Evolutionary conservation across 495 filamentous ascomycete genomes (phyloP).

Genomic region (Coniosporium apollinis): DNA sequence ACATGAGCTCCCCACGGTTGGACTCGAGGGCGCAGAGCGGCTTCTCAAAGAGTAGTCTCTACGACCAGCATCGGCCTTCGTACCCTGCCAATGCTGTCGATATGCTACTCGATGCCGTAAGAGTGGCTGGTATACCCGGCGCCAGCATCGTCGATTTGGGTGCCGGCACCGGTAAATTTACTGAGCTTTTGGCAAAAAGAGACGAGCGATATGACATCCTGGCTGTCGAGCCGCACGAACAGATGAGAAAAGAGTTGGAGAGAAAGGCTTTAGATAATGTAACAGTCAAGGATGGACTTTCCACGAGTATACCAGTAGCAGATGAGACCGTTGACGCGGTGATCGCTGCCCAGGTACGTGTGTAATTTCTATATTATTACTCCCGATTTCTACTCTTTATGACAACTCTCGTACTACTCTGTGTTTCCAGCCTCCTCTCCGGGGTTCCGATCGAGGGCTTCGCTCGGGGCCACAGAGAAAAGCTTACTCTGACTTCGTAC

Average conservation of each 20-base stretch:
- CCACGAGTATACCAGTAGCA: slow-evolving; percentile 34
- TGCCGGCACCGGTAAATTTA: slow-evolving; percentile 52
- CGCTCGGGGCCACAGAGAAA: background rate
- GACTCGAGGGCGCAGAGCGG: slow-evolving; percentile 21
- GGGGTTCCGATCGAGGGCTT: background rate
- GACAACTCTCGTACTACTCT: no score
- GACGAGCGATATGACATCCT: slow-evolving; percentile 36
- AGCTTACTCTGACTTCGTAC: background rate
- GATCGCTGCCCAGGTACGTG: slow-evolving; percentile 44
- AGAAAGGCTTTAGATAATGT: slow-evolving; percentile 35
- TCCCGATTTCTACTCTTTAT: no score
- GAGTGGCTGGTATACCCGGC: slow-evolving; percentile 23
- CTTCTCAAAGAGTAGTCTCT: slow-evolving; percentile 37
- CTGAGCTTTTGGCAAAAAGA: slow-evolving; percentile 35
- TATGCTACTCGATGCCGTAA: slow-evolving; percentile 31
- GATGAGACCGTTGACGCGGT: slow-evolving; percentile 43
- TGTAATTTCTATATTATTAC: no score
- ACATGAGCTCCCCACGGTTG: slow-evolving; percentile 3
- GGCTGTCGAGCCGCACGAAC: slow-evolving; percentile 45
- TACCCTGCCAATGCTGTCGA: slow-evolving; percentile 39
- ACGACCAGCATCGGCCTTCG: slow-evolving; percentile 45
- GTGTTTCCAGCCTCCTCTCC: background rate
- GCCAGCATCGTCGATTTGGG: slow-evolving; percentile 43
- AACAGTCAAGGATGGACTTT: slow-evolving; percentile 33
- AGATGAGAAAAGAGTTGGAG: slow-evolving; percentile 39